Evolutionary conservation across 495 filamentous ascomycete species (phyloP).

Genomic region (Aspergillus nidulans): DNA sequence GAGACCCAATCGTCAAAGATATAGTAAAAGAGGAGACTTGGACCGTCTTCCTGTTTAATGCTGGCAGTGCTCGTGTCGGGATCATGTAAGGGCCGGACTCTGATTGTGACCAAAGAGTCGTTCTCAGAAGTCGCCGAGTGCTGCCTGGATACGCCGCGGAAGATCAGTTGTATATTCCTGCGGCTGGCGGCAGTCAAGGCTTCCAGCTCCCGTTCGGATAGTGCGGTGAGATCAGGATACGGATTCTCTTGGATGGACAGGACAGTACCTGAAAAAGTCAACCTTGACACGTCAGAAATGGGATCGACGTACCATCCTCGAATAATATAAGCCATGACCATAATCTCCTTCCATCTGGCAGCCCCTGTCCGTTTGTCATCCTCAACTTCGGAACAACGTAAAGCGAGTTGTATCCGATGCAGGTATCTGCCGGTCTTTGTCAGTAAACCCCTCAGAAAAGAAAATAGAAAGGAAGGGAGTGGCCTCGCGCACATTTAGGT

Average conservation of each 20-base stretch:
- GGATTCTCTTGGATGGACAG: conserved; percentile 74
- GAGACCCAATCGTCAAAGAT: conserved; percentile 84
- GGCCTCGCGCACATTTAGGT: conserved; percentile 44
- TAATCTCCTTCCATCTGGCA: conserved; percentile 58
- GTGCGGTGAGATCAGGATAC: conserved; percentile 37
- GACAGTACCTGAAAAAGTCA: conserved; percentile 52
- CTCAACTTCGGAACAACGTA: conserved; percentile 48
- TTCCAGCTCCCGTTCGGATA: conserved; percentile 26
- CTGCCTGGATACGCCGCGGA: conserved; percentile 62
- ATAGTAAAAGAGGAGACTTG: conserved; percentile 79
- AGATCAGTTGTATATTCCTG: conserved; percentile 65
- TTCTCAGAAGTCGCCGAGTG: conserved; percentile 37
- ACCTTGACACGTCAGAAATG: not conserved
- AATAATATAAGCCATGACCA: conserved; percentile 86
- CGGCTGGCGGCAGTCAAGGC: conserved; percentile 52
- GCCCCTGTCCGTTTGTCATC: conserved; percentile 35
- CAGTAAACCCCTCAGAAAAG: not conserved
- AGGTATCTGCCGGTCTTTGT: conserved; percentile 53
- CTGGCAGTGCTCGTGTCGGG: conserved; percentile 27
- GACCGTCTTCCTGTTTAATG: conserved; percentile 54
- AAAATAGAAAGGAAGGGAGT: not conserved
- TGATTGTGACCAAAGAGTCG: conserved; percentile 46
- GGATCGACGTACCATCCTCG: conserved; percentile 56
- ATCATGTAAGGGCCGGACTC: conserved; percentile 41
- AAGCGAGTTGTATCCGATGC: conserved; percentile 77